A percentile compares a stretch with the other conserved stretches of the same genome.
phyloP scores from a whole-genome alignment of 192 early-diverging fungal species.

The Coemansia sp. region DNA sequence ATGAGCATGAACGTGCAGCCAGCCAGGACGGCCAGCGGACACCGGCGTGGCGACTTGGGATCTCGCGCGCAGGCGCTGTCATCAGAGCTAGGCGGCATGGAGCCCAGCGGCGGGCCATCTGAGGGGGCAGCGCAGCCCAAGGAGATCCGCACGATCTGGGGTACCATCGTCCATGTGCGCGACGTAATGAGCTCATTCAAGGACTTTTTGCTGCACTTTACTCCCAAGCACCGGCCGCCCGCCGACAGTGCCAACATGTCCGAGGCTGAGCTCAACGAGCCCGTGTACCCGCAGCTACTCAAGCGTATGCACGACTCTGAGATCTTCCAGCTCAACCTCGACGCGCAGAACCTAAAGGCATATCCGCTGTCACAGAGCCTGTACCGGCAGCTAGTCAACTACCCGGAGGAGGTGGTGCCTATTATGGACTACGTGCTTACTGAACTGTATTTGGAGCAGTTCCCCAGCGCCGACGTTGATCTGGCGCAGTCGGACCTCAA shows the following conservation, averaged over 20 bases:
- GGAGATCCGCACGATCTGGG: slow-evolving; percentile 80
- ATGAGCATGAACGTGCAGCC: slow-evolving; percentile 34
- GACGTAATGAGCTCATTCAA: slow-evolving; percentile 77
- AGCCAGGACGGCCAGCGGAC: slow-evolving; percentile 9
- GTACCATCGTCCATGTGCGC: slow-evolving; percentile 88
- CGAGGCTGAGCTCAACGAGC: slow-evolving; percentile 55
- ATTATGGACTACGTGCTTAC: slow-evolving; percentile 88
- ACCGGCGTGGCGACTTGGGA: slow-evolving; percentile 44
- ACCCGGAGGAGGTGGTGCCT: slow-evolving; percentile 95
- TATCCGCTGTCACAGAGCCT: slow-evolving; percentile 64
- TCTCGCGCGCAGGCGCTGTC: slow-evolving; percentile 41
- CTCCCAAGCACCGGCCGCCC: slow-evolving; percentile 56
- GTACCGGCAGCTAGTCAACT: slow-evolving; percentile 85
- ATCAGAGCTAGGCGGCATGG: slow-evolving; percentile 44
- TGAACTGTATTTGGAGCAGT: slow-evolving; percentile 68
- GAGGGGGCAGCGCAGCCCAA: slow-evolving; percentile 19
- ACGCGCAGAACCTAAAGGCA: slow-evolving; percentile 78
- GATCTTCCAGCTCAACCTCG: slow-evolving; percentile 80
- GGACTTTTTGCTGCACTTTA: slow-evolving; percentile 80
- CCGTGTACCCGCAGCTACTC: slow-evolving; percentile 79
- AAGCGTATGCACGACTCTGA: slow-evolving; percentile 68
- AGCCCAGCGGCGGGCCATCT: slow-evolving; percentile 30
- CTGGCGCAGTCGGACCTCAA: slow-evolving; percentile 62
- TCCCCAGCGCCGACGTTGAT: slow-evolving; percentile 61
- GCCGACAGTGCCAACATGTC: slow-evolving; percentile 30